Conservation (phyloP, 441 rosid species). For the Capsella rubella region DNA sequence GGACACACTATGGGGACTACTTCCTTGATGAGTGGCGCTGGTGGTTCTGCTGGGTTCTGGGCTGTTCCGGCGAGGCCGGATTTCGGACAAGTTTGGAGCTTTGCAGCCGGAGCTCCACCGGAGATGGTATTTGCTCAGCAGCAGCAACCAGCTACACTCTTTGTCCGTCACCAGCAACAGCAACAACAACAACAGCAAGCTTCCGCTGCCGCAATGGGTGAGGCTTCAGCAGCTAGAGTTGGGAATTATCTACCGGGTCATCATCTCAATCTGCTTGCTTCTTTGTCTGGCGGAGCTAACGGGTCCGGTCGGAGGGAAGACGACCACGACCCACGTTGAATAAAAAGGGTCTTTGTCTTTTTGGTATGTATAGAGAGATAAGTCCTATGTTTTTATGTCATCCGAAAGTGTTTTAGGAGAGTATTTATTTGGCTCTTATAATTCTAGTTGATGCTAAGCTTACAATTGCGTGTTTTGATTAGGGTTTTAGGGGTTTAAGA, state of each 20-base stretch:
- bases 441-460: background rate
- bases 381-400: constrained; percentile 12
- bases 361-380: constrained; percentile 34
- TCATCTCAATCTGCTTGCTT: constrained; percentile 87
- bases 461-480: constrained; percentile 31
- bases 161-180: constrained; percentile 55
- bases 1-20: constrained; percentile 58
- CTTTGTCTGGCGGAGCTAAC: constrained; percentile 64
- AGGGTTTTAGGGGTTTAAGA: constrained; percentile 40
- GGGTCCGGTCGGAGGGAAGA: constrained; percentile 87
- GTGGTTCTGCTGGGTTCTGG: constrained; percentile 69
- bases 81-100: constrained; percentile 81
- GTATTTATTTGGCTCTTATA: constrained; percentile 5
- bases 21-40: constrained; percentile 32
- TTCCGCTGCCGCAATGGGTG: constrained; percentile 64
- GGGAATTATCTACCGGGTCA: constrained; percentile 91
- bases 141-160: constrained; percentile 64
- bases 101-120: constrained; percentile 60
- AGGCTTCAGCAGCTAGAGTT: constrained; percentile 94
- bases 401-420: constrained; percentile 28
- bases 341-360: constrained; percentile 25
- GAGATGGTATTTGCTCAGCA: constrained; percentile 66
- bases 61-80: constrained; percentile 83
- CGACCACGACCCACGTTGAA: constrained; percentile 34
- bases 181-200: constrained; percentile 39